Conservation (phyloP, 495 filamentous ascomycete genomes). For the Xeromyces bisporus region DNA sequence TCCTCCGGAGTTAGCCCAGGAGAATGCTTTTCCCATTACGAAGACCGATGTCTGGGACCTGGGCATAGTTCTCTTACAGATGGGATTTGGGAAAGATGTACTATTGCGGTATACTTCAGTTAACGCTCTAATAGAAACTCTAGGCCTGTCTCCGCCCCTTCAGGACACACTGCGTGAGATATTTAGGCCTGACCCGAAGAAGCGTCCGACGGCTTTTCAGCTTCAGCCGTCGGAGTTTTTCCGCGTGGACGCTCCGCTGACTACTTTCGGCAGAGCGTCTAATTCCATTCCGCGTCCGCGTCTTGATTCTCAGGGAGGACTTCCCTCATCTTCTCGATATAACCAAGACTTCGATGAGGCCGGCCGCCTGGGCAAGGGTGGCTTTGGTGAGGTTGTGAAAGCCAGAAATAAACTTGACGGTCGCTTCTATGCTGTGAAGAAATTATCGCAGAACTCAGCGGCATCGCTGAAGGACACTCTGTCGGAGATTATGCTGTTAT, state of each 20-base stretch:
- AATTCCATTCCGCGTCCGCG: slow-evolving; percentile 28
- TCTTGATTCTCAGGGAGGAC: slow-evolving; percentile 27
- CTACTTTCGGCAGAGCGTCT: slow-evolving; percentile 19
- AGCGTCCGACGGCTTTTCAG: slow-evolving; percentile 77
- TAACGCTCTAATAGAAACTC: slow-evolving; percentile 38
- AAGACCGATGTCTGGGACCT: slow-evolving; percentile 94
- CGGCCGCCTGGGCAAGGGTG: slow-evolving; percentile 76
- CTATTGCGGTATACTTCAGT: slow-evolving; percentile 65
- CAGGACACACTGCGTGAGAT: slow-evolving; percentile 65
- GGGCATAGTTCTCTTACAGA: slow-evolving; percentile 76
- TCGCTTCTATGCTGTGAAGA: slow-evolving; percentile 89
- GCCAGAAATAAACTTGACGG: slow-evolving; percentile 88
- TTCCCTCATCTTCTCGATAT: slow-evolving; percentile 49
- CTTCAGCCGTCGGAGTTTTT: slow-evolving; percentile 79
- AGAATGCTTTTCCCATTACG: slow-evolving; percentile 40
- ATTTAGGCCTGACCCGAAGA: slow-evolving; percentile 68
- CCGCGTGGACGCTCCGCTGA: slow-evolving; percentile 36
- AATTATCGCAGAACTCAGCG: slow-evolving; percentile 70
- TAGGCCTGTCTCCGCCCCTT: slow-evolving; percentile 57
- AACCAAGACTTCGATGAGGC: slow-evolving; percentile 77
- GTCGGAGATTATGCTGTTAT: slow-evolving; percentile 81
- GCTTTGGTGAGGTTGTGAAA: slow-evolving; percentile 94
- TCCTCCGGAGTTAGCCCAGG: slow-evolving; percentile 58
- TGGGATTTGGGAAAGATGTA: slow-evolving; percentile 76
- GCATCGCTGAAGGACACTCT: slow-evolving; percentile 69